Evolutionary conservation across 1,284 basidiomycete species (phyloP).

Genomic region (Hemileia vastatrix): DNA sequence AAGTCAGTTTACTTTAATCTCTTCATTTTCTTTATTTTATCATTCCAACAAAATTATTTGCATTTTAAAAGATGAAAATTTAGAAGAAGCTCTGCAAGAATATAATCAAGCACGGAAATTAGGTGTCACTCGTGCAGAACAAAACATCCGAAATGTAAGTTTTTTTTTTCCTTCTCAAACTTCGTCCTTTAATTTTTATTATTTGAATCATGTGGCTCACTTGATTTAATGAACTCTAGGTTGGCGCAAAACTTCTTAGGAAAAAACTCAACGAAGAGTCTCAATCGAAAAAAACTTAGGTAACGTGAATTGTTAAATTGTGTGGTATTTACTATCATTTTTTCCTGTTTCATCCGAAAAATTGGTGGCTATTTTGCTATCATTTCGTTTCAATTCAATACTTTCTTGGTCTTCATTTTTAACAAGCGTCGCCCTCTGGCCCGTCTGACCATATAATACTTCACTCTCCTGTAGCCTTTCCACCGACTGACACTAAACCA

Average conservation of each 20-base stretch:
- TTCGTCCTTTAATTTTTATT: neutral
- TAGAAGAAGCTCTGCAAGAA: conserved; percentile 15
- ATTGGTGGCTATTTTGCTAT: no score
- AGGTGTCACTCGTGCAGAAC: conserved; percentile 13
- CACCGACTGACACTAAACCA: no score
- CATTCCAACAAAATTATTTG: neutral
- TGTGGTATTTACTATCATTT: no score
- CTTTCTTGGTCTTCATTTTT: no score
- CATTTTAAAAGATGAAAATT: conserved; percentile 10
- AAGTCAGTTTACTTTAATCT: conserved; percentile 5
- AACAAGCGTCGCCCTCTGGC: no score
- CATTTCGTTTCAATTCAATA: no score
- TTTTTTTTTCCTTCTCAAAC: neutral
- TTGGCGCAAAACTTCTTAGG: conserved; percentile 17
- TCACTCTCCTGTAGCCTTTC: no score
- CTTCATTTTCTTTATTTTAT: neutral
- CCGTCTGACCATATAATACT: no score
- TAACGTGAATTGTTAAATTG: no score
- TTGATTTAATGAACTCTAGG: no score
- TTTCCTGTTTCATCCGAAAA: no score
- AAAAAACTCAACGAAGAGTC: conserved; percentile 17
- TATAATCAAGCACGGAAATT: conserved; percentile 14
- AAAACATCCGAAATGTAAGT: conserved; percentile 21
- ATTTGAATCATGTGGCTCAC: neutral
- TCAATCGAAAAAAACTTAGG: no score